Evolutionary conservation across 129 eudicot genomes (phyloP).

Genomic region (Centrapalus pauciflorus): DNA sequence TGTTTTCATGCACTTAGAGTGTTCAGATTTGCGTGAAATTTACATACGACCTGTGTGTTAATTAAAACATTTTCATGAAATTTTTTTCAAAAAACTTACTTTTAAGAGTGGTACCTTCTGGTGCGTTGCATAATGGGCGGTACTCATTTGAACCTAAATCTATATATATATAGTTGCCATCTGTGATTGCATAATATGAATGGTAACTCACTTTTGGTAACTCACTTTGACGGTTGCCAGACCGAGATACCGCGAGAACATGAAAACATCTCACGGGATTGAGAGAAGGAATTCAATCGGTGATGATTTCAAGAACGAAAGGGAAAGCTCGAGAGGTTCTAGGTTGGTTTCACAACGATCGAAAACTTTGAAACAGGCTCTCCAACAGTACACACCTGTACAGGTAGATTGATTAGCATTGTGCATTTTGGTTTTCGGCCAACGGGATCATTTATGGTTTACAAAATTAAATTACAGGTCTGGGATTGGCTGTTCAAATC

Average conservation of each 20-base stretch:
- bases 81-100: too few relatives aligned
- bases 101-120: too few relatives aligned
- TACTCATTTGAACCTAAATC: too few relatives aligned
- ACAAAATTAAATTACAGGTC: slow-evolving; percentile 39
- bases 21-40: too few relatives aligned
- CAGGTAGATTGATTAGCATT: slow-evolving; percentile 35
- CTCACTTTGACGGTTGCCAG: slow-evolving; percentile 30
- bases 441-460: background rate
- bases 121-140: too few relatives aligned
- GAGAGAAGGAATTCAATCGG: slow-evolving; percentile 48
- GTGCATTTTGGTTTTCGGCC: background rate
- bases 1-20: too few relatives aligned
- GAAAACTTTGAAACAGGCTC: slow-evolving; percentile 55
- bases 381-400: slow-evolving; percentile 69
- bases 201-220: background rate
- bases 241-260: slow-evolving; percentile 67
- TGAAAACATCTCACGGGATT: slow-evolving; percentile 29
- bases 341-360: slow-evolving; percentile 75
- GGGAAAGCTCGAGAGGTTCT: slow-evolving; percentile 44
- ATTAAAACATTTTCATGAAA: too few relatives aligned
- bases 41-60: too few relatives aligned
- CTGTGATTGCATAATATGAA: too few relatives aligned
- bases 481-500: slow-evolving; percentile 95
- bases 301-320: slow-evolving; percentile 28
- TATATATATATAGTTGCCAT: background rate